Evolutionary conservation across 2,329 filamentous ascomycete species (phyloP), one percentile per base, ranked within the genome.

Genomic region (Orbilia brochopaga): DNA sequence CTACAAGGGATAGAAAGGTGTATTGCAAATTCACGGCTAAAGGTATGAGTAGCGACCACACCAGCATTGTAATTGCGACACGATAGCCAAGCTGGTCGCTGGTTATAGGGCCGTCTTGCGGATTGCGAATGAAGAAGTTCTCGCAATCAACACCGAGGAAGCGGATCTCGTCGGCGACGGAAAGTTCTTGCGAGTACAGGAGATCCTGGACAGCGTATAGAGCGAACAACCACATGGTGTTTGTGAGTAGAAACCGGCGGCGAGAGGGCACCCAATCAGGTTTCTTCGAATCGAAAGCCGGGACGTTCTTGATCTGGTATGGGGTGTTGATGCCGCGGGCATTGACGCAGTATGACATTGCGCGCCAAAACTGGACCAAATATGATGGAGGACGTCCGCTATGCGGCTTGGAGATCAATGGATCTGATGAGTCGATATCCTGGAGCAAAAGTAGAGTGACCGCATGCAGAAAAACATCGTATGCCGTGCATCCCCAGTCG

Each of bases 231-330:
- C 66, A 70, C 0, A 42, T 15, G 6, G 30, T 5, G 21, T 55
- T 59, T 2, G 59, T 63, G 8, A 37, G 8, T 2, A 70, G 19
- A 13, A 70, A 70, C 5, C 66, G 37, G 17, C 54, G 46, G 1
- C 59, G 58, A 19, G 65, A 70, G 4, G 65, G 65, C 6, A 70
- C 65, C 65, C 65, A 70, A 50, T 54, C 59, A 8, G 59, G 66
- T 21, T 40, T n/a, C 44, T 70, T 70, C 0, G 59, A 50, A 17
- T 70, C 66, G 42, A 70, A 70, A 7, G 35, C 48, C 2, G 66
- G 66, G 21, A 70, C 66, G 21, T 70, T 70, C 42, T 70, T 70
- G 6, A 70, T 60, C 27, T 70, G 59, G 23, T 70, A 46, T 8
- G 59, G 59, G 10, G 66, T 70, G 6, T 64, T 64, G 37, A 70